Evolutionary conservation across 2,329 filamentous ascomycete genomes (phyloP).

Genomic region (Davidsoniella virescens): DNA sequence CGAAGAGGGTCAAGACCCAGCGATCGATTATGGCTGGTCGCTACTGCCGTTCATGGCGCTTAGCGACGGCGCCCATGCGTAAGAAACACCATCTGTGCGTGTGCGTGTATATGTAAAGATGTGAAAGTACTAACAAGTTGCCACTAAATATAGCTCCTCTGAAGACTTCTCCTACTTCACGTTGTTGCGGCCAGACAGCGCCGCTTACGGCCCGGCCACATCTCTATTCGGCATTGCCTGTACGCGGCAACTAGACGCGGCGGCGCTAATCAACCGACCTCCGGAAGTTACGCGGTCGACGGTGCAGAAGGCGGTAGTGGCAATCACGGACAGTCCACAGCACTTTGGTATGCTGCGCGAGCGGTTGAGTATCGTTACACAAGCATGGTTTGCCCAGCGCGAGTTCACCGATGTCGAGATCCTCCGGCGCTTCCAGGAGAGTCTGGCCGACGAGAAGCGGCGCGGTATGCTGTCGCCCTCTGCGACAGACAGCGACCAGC

Average conservation of each 20-base stretch:
- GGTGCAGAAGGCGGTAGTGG: conserved; percentile 94
- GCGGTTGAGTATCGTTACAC: conserved; percentile 76
- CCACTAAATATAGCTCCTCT: conserved; percentile 40
- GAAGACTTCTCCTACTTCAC: conserved; percentile 99
- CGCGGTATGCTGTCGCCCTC: conserved; percentile 43
- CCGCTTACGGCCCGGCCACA: conserved; percentile 38
- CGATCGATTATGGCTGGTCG: conserved; percentile 73
- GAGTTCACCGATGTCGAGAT: conserved; percentile 91
- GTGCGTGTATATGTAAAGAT: not conserved
- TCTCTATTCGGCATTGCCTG: conserved; percentile 94
- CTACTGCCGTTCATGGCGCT: conserved; percentile 92
- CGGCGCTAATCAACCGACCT: conserved; percentile 58
- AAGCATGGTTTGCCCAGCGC: conserved; percentile 88
- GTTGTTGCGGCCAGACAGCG: conserved; percentile 48
- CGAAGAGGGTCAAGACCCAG: conserved; percentile 59
- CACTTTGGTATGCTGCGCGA: conserved; percentile 83
- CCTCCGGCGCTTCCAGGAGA: conserved; percentile 78
- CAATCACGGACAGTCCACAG: conserved; percentile 81
- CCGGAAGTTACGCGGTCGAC: conserved; percentile 91
- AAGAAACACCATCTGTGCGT: conserved; percentile 24
- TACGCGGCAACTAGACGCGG: conserved; percentile 76
- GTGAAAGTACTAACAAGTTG: not conserved
- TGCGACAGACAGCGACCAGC: conserved; percentile 66
- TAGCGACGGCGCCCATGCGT: conserved; percentile 90
- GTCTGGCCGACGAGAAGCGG: conserved; percentile 51